Evolutionary conservation across 2,329 filamentous ascomycete species (phyloP).

Genomic region (Fusarium acutatum): DNA sequence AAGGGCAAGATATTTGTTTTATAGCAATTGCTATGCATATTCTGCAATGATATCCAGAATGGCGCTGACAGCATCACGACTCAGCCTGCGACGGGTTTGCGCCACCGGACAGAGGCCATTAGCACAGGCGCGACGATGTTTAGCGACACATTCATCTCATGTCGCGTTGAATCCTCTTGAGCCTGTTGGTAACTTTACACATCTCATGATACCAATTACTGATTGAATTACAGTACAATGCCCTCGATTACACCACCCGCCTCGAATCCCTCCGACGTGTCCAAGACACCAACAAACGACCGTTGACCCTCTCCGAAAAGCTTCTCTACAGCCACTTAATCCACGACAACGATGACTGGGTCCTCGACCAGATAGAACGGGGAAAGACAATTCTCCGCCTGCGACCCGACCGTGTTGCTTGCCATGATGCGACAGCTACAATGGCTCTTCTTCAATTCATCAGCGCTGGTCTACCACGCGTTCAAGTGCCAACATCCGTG

Average conservation of each 20-base stretch:
- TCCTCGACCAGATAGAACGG: constrained; percentile 43
- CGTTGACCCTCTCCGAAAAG: constrained; percentile 50
- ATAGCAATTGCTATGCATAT: neutral
- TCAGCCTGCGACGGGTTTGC: neutral
- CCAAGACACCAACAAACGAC: constrained; percentile 31
- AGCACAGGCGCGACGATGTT: neutral
- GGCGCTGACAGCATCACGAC: neutral
- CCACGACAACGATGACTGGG: constrained; percentile 39
- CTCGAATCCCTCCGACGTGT: constrained; percentile 25
- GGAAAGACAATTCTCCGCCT: constrained; percentile 50
- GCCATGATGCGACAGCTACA: constrained; percentile 53
- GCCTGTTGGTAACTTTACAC: neutral
- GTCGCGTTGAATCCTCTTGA: constrained; percentile 37
- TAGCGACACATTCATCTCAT: constrained; percentile 6
- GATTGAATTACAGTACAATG: neutral
- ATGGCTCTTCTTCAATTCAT: constrained; percentile 55
- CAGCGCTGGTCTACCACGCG: constrained; percentile 49
- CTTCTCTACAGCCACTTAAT: constrained; percentile 50
- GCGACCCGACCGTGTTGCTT: constrained; percentile 51
- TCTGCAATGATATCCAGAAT: neutral
- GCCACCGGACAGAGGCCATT: too few relatives aligned
- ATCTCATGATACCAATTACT: accelerated
- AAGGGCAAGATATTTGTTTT: accelerated
- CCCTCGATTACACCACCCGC: constrained; percentile 25
- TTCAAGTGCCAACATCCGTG: constrained; percentile 50